Evolutionary conservation across 257 asterid genomes (phyloP).

Genomic region (Catharanthus roseus): DNA sequence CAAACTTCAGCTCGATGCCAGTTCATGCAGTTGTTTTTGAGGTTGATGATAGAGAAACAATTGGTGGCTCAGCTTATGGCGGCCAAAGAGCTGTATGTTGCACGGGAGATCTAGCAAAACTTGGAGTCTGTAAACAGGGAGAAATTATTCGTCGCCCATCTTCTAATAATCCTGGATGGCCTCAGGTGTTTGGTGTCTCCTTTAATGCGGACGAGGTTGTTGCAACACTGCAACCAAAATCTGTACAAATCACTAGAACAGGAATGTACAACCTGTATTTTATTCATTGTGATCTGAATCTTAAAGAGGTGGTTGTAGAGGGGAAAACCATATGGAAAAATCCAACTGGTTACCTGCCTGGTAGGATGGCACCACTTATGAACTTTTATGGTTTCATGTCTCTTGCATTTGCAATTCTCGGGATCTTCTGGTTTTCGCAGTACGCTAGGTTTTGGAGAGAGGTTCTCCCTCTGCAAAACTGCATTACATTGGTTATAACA

Average conservation of each 20-base stretch:
- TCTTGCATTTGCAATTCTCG: slow-evolving; percentile 73
- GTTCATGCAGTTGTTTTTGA: slow-evolving; percentile 74
- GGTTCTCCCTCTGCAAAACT: slow-evolving; percentile 82
- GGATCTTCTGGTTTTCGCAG: slow-evolving; percentile 92
- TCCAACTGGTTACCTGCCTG: slow-evolving; percentile 88
- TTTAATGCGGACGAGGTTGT: slow-evolving; percentile 49
- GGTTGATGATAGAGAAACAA: slow-evolving; percentile 81
- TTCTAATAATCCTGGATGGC: slow-evolving; percentile 78
- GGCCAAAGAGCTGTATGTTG: slow-evolving; percentile 98
- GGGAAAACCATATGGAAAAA: slow-evolving; percentile 97
- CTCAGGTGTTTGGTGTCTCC: slow-evolving; percentile 66
- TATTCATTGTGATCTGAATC: slow-evolving; percentile 79
- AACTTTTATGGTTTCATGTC: slow-evolving; percentile 84
- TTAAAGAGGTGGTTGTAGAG: slow-evolving; percentile 57
- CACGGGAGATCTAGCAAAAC: slow-evolving; percentile 84
- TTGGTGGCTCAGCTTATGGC: slow-evolving; percentile 95
- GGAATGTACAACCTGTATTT: slow-evolving; percentile 96
- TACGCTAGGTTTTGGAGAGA: slow-evolving; percentile 90
- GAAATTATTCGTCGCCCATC: slow-evolving; percentile 81
- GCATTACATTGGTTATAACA: slow-evolving; percentile 78
- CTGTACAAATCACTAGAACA: slow-evolving; percentile 68
- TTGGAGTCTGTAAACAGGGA: slow-evolving; percentile 85
- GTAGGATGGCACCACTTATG: slow-evolving; percentile 98
- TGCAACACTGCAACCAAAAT: slow-evolving; percentile 49
- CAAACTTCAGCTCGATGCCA: slow-evolving; percentile 65